Conservation (phyloP, 371 early-diverging fungal species). For the Haplosporangium sp. region DNA sequence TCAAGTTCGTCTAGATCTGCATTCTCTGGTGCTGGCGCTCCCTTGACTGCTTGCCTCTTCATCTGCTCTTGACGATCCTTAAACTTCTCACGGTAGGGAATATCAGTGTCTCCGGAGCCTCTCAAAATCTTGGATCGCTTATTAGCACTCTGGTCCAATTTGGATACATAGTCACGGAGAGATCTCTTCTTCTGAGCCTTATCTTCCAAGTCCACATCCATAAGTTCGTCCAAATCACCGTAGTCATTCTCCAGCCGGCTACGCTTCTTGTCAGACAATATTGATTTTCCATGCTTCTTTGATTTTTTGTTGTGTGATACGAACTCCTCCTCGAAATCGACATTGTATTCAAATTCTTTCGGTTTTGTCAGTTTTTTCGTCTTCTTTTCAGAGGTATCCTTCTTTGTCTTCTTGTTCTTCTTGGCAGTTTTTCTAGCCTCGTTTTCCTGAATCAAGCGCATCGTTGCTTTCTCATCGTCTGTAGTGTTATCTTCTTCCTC, state of each 20-base stretch:
- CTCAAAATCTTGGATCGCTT: constrained; percentile 62
- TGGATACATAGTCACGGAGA: constrained; percentile 78
- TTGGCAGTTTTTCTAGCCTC: constrained; percentile 29
- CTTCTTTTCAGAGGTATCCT: constrained; percentile 22
- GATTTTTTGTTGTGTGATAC: constrained; percentile 50
- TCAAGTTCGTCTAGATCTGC: constrained; percentile 74
- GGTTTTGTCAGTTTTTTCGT: constrained; percentile 8
- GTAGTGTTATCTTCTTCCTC: constrained; percentile 29
- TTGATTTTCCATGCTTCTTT: constrained; percentile 48
- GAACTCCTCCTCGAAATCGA: constrained; percentile 59
- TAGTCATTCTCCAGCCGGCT: constrained; percentile 72
- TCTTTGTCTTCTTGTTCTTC: constrained; percentile 42
- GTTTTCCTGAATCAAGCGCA: constrained; percentile 21
- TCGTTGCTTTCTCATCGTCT: constrained; percentile 31
- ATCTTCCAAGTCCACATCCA: constrained; percentile 84
- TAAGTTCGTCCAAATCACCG: constrained; percentile 81
- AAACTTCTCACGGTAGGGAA: constrained; percentile 77
- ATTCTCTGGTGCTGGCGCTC: constrained; percentile 66
- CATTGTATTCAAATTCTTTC: constrained; percentile 44
- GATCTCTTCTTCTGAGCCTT: constrained; percentile 77
- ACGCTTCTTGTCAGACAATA: constrained; percentile 56
- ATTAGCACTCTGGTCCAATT: constrained; percentile 75
- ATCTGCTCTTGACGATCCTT: constrained; percentile 61
- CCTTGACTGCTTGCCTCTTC: constrained; percentile 64
- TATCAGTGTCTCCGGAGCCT: constrained; percentile 79